Base-by-base conservation (phyloP, 495 filamentous ascomycete genomes). In the Hyaloscypha variabilis region DNA sequence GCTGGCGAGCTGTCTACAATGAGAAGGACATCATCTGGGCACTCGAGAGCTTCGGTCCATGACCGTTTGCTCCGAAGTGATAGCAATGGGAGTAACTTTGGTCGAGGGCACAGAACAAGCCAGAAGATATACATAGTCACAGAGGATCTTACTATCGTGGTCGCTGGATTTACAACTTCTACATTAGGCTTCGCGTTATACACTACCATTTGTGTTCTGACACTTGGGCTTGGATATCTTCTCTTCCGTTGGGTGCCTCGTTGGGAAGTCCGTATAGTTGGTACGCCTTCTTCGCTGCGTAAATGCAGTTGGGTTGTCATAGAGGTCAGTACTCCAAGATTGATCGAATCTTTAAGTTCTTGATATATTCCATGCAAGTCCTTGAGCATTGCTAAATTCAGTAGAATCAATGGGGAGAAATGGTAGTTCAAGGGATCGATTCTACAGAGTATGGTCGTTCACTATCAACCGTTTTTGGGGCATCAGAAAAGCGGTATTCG, bases 341-440 rank as follows among this genome's bases (percentile, higher is more conserved):
- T 46, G 21, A 4, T n/a, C 42, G 8, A 39, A 24, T 28, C 42
- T n/a, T 53, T 28, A 24, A 25, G 13, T 29, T 34, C n/a, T 34
- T 34, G 8, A 34, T 34, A 13, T 1, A 8, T 6, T 34, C 31
- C 6, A 34, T 34, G 13, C 31, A 34, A 8, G 13, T 34, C 13
- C 31, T 8, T 46, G 39, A 46, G 8, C 17, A 3, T 53, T 60
- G 19, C 61, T 64, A 36, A 64, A 24, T 34, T 56, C 23, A 24
- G 4, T 68, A 86, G 86, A 97, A 98, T 70, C 93, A 97, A 85
- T 97, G 95, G 93, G 91, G 90, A 42, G 93, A 97, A 76, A 91
- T 97, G 75, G 80, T 81, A 6, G 83, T 95, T 28, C 85, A 93
- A 60, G 66, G 87, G 58, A 80, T 97, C 28, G 76, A 83, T 52